A percentile compares a stretch with the other conserved stretches of the same genome.
These are phyloP conservation scores for Ophiostoma tasmaniense DNA, from an alignment of 2,329 filamentous ascomycete species.

Conservation along the genomic window DNA sequence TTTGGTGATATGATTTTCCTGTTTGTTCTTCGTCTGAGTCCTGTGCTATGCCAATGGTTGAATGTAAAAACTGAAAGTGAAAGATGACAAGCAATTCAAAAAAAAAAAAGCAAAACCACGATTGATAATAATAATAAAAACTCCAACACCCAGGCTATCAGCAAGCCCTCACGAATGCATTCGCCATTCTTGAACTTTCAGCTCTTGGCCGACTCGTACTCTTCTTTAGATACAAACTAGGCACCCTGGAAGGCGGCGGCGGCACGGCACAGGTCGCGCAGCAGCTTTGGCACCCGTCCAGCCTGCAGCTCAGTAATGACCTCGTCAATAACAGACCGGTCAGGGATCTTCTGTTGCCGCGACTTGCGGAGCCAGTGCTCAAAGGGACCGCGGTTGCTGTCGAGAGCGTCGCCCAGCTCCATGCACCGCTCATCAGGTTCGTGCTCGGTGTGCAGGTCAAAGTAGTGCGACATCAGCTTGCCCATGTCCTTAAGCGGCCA, in stretches of 20 bases:
- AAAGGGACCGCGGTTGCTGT: constrained; percentile 37
- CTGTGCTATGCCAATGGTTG: neutral
- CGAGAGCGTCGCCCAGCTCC: constrained; percentile 36
- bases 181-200: neutral
- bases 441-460: constrained; percentile 40
- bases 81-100: neutral
- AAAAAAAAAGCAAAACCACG: neutral
- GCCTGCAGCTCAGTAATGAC: constrained; percentile 29
- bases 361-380: constrained; percentile 40
- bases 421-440: constrained; percentile 33
- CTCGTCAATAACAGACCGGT: constrained; percentile 30
- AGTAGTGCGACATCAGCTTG: constrained; percentile 40
- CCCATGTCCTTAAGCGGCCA: constrained; percentile 40
- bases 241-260: constrained; percentile 23
- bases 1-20: neutral
- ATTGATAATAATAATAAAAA: neutral
- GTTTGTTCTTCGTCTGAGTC: neutral
- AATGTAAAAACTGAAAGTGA: neutral
- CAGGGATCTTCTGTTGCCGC: constrained; percentile 30
- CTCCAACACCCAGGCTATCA: neutral
- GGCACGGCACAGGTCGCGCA: constrained; percentile 24
- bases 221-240: neutral
- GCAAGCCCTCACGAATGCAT: neutral
- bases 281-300: constrained; percentile 30
- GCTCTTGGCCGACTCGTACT: neutral